Percentiles rank a stretch among this genome's conserved stretches.
phyloP scores from a whole-genome alignment of 2,329 filamentous ascomycete species.

The Cephalotrichum gorgonifer region DNA sequence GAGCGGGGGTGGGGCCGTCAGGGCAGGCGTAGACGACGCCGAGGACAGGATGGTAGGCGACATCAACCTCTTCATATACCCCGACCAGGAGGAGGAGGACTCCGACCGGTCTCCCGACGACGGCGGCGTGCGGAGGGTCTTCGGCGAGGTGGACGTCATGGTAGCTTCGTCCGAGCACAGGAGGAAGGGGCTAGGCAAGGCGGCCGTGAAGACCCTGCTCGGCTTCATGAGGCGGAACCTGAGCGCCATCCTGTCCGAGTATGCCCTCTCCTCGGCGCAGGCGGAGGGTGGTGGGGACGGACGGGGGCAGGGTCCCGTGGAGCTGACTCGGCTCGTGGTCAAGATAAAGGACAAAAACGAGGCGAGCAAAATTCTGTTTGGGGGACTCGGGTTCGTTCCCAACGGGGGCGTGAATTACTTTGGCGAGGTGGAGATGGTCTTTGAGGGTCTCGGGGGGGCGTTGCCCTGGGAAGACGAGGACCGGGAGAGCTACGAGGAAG shows the following conservation, averaged over 20 bases:
- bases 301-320: background rate
- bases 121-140: constrained; percentile 16
- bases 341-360: constrained; percentile 49
- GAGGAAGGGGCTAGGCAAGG: constrained; percentile 53
- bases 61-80: constrained; percentile 69
- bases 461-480: constrained; percentile 5
- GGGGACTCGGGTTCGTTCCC: constrained; percentile 38
- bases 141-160: constrained; percentile 83
- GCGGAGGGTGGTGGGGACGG: too few species aligned
- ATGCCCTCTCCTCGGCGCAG: constrained; percentile 14
- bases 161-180: constrained; percentile 52
- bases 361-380: constrained; percentile 40
- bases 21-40: constrained; percentile 38
- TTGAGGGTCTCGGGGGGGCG: constrained; percentile 16
- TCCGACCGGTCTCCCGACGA: constrained; percentile 16
- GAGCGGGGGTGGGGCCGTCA: background rate
- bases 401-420: constrained; percentile 47
- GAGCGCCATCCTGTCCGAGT: constrained; percentile 39
- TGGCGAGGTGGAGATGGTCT: constrained; percentile 44
- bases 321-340: constrained; percentile 40
- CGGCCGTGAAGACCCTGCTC: constrained; percentile 58
- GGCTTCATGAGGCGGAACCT: constrained; percentile 52
- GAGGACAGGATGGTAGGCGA: constrained; percentile 58
- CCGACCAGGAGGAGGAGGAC: constrained; percentile 36
- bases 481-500: constrained; percentile 3